Base-by-base conservation (phyloP, 768 basidiomycete species). In the Baorangia bicolor region DNA sequence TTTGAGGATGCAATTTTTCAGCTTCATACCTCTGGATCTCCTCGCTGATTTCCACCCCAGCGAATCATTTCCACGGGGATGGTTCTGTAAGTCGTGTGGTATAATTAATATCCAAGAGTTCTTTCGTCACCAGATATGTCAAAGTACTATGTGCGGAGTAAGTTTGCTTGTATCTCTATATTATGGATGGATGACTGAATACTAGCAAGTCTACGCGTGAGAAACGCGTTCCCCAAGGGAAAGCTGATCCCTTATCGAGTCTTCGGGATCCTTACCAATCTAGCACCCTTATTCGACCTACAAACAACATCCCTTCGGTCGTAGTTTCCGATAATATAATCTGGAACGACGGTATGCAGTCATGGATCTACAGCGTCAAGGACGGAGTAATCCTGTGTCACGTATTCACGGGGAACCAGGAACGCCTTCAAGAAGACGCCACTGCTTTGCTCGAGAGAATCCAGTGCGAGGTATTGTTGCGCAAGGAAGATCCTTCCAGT, bases 71-170 rank as follows among this genome's bases (percentile, higher is more conserved):
- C 77, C 64, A 12, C 67, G 65, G 27, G 83, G 82, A 8, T 84
- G 81, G 81, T 75, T 73, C 55, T 84, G 83, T 56, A 53, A 25
- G 2, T 47, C 57, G 0, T 84, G 83, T 53, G 81, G 82, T 25
- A 72, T 77, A 62, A 63, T 84, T 25, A 83, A 82, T 46, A 73
- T 73, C 42, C 78, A 81, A 60, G 58, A 56, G 13, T 68, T 70
- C 43, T 70, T 84, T 67, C 73, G 83, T 51, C 78, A 80, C 57
- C 72, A 80, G 44, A 68, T 71, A 57, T 84, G 83, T 62, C 58
- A 63, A 13, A 78, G 77, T 55, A 60, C 67, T 4, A 45, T 28
- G 2, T 84, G 82, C 59, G 61, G 67, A 69, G 79, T 79, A 54
- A 42, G 69, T 64, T 42, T 39, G 3, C 35, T 31, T 31, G 33